phyloP scores from a whole-genome alignment of 2,329 filamentous ascomycete genomes.

The Botryotinia calthae region DNA sequence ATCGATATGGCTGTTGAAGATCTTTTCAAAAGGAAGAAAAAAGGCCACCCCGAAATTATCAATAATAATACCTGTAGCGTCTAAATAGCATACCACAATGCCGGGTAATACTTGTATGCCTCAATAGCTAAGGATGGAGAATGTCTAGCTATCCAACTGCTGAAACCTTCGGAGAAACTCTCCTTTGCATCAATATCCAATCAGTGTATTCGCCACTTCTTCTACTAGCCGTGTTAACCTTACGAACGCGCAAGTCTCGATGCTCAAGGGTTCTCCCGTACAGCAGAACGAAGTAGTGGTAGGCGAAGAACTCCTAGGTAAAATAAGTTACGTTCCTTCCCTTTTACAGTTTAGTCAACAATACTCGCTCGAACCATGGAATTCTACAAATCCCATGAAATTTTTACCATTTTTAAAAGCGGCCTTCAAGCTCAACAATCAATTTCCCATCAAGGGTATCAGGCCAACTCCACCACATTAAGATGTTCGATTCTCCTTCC shows the following conservation, averaged over 20 bases:
- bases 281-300: not conserved
- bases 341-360: slow-evolving; percentile 6
- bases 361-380: slow-evolving; percentile 12
- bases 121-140: not conserved
- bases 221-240: not conserved
- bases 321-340: not conserved
- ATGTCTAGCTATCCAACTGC: not conserved
- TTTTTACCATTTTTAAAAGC: slow-evolving; percentile 18
- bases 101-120: not conserved
- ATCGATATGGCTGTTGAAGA: not conserved
- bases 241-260: not conserved
- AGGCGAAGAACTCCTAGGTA: not conserved
- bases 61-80: not conserved
- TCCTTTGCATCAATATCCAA: slow-evolving; percentile 1
- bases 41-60: not conserved
- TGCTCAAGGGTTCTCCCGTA: not conserved
- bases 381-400: slow-evolving; percentile 22
- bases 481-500: not conserved
- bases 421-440: slow-evolving; percentile 12
- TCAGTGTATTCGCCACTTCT: slow-evolving; percentile 11
- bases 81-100: not conserved
- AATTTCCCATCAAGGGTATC: slow-evolving; percentile 15
- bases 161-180: not conserved
- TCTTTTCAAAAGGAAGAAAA: not conserved
- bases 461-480: slow-evolving; percentile 8